These are phyloP conservation scores for Heliocybe sulcata DNA, from an alignment of 1,284 basidiomycete genomes.

Conservation along the genomic window DNA sequence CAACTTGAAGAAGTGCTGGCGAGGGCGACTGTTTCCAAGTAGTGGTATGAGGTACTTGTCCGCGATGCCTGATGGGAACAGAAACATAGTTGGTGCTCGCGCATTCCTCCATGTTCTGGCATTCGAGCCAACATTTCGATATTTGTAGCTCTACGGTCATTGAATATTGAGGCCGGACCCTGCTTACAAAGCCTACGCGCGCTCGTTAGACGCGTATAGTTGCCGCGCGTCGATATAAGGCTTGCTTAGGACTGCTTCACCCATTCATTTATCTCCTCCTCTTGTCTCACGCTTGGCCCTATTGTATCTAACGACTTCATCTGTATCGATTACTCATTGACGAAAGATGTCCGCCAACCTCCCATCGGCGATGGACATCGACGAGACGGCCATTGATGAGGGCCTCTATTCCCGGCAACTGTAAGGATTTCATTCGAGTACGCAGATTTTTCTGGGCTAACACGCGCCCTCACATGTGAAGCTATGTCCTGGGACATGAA, in stretches of 20 bases:
- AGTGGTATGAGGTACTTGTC: no score
- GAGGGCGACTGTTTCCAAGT: no score
- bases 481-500: constrained; percentile 95
- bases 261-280: not conserved
- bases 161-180: not conserved
- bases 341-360: constrained; percentile 44
- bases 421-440: constrained; percentile 43
- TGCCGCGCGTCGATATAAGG: not conserved
- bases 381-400: constrained; percentile 82
- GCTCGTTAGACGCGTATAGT: not conserved
- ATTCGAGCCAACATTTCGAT: no score
- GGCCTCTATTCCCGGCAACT: constrained; percentile 94
- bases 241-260: not conserved
- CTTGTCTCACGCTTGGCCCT: not conserved
- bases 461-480: constrained; percentile 28
- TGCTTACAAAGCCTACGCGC: not conserved
- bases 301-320: not conserved
- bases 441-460: constrained; percentile 9
- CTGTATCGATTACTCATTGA: not conserved
- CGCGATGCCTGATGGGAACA: no score
- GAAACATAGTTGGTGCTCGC: no score
- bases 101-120: no score
- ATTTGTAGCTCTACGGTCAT: no score
- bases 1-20: no score
- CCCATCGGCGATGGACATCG: constrained; percentile 69